These are phyloP conservation scores for Paxillus rubicundulus DNA, from an alignment of 768 basidiomycete species.

Conservation along the genomic window DNA sequence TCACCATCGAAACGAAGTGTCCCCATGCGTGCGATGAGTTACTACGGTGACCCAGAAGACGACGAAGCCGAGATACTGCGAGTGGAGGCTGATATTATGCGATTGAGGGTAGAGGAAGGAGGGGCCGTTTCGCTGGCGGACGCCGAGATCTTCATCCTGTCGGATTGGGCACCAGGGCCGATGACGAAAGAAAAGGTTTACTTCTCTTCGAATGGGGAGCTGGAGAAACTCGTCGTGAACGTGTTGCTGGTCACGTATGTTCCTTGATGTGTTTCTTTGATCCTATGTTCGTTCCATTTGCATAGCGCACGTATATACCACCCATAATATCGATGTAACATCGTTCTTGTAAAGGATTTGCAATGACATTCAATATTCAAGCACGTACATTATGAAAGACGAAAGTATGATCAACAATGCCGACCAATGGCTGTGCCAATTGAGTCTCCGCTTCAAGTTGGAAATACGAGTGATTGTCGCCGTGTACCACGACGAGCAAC, in stretches of 20 bases:
- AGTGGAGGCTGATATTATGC: constrained; percentile 38
- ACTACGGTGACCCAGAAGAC: constrained; percentile 40
- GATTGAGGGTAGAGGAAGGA: constrained; percentile 59
- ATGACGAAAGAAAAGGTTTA: constrained; percentile 68
- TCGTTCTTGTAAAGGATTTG: neutral
- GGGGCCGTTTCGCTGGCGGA: constrained; percentile 65
- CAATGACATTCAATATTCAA: neutral
- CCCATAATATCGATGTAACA: neutral
- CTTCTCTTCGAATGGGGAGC: constrained; percentile 61
- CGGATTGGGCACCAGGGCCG: constrained; percentile 46
- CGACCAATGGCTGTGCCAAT: constrained; percentile 2
- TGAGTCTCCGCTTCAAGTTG: constrained; percentile 23
- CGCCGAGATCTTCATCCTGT: constrained; percentile 58
- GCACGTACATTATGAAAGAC: too few relatives aligned
- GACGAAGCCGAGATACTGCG: constrained; percentile 33
- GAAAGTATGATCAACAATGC: constrained; percentile 14
- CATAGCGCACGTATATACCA: constrained; percentile 3
- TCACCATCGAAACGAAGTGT: constrained; percentile 24
- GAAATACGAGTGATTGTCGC: constrained; percentile 26
- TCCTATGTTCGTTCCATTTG: too few relatives aligned
- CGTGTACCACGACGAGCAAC: constrained; percentile 44
- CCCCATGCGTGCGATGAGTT: constrained; percentile 46
- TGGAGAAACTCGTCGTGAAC: constrained; percentile 76
- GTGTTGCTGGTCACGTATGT: constrained; percentile 70
- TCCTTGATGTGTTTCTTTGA: constrained; percentile 38